Conservation (phyloP, 352 stramenopile genomes). For the Globisporangium nagaii region DNA sequence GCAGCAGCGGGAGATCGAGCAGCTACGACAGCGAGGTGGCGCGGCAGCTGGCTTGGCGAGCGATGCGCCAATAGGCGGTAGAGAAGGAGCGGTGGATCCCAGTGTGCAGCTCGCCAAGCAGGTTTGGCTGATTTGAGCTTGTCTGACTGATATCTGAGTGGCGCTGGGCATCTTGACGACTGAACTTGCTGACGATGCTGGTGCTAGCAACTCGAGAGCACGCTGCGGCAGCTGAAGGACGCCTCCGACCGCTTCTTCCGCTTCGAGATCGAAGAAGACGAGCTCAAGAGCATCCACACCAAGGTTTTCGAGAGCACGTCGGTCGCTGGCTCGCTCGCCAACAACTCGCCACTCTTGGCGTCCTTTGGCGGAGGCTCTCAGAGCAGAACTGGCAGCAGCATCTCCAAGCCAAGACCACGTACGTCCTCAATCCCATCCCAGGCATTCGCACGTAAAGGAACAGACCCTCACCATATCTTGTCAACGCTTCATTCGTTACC, state of each 20-base stretch:
- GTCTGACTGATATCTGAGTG: not conserved
- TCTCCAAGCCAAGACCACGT: conserved; percentile 24
- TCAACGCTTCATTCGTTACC: not conserved
- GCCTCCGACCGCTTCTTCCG: conserved; percentile 86
- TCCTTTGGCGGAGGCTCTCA: no score
- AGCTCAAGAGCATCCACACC: conserved; percentile 73
- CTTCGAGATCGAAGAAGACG: conserved; percentile 93
- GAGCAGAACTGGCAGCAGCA: not conserved
- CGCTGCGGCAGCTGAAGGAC: conserved; percentile 65
- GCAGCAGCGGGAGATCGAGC: conserved; percentile 54
- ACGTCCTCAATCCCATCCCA: not conserved
- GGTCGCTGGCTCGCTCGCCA: not conserved
- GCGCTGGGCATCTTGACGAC: no score
- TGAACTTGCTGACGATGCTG: no score
- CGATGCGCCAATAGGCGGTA: no score
- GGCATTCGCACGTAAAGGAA: no score
- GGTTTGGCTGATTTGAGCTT: conserved; percentile 7
- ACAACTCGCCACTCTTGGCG: not conserved
- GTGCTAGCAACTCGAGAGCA: conserved; percentile 55
- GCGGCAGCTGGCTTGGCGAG: no score
- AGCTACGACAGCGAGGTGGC: conserved; percentile 17
- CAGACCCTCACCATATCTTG: no score
- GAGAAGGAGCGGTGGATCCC: conserved; percentile 2
- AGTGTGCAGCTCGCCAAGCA: conserved; percentile 25
- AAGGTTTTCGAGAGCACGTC: conserved; percentile 30